These are phyloP conservation scores for Pelargonium myrrhifolium DNA, from an alignment of 441 rosid genomes.

Conservation along the genomic window DNA sequence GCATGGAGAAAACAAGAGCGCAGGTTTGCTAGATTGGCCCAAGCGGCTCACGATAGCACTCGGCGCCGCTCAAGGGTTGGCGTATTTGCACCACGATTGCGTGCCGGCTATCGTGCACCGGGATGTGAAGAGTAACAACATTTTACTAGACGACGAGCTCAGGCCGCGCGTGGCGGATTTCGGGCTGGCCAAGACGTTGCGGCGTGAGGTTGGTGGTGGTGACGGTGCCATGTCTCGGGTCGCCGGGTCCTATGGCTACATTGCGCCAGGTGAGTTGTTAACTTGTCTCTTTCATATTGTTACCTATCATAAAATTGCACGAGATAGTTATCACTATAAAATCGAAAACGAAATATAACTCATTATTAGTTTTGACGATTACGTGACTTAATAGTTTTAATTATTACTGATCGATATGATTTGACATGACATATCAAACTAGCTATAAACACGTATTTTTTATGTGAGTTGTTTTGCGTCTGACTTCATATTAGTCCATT, in stretches of 20 bases:
- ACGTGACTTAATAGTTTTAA: no score
- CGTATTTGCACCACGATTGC: constrained; percentile 67
- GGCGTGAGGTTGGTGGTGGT: constrained; percentile 12
- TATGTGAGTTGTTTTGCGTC: no score
- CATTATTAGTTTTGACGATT: no score
- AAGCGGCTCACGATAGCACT: constrained; percentile 40
- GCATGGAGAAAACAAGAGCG: constrained; percentile 28
- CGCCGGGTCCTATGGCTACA: constrained; percentile 69
- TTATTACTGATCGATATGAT: no score
- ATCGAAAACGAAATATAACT: no score
- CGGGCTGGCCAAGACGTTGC: constrained; percentile 61
- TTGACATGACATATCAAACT: no score
- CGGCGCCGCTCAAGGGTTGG: constrained; percentile 59
- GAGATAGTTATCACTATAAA: no score
- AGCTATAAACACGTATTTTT: no score
- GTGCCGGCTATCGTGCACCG: constrained; percentile 60
- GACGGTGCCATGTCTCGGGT: constrained; percentile 40
- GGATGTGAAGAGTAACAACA: constrained; percentile 72
- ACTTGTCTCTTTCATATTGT: no score
- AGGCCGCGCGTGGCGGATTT: constrained; percentile 64
- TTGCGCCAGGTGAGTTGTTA: constrained; percentile 59
- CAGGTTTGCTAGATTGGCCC: constrained; percentile 40
- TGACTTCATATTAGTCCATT: no score
- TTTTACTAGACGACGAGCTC: constrained; percentile 54
- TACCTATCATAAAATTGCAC: no score